These are phyloP conservation scores for Paxillus involutus DNA, from an alignment of 768 basidiomycete genomes.

Conservation along the genomic window DNA sequence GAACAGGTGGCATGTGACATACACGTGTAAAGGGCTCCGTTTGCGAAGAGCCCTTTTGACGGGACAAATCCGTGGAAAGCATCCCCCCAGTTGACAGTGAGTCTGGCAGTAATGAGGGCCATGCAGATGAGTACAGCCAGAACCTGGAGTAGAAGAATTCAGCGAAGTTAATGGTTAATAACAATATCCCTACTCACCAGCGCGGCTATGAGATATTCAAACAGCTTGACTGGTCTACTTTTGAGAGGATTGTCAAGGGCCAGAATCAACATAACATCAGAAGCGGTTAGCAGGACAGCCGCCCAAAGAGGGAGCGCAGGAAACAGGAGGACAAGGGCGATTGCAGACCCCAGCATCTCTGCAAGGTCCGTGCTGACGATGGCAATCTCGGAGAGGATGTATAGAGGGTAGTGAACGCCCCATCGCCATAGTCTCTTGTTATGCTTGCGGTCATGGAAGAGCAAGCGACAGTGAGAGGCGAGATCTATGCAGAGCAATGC, in stretches of 20 bases:
- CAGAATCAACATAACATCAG: slow-evolving; percentile 71
- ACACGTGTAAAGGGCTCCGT: slow-evolving; percentile 67
- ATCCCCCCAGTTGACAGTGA: slow-evolving; percentile 67
- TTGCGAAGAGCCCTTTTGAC: slow-evolving; percentile 57
- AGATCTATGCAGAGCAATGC: slow-evolving; percentile 41
- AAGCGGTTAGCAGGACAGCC: slow-evolving; percentile 64
- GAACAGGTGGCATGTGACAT: slow-evolving; percentile 19
- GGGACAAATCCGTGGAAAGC: slow-evolving; percentile 80
- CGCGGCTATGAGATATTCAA: slow-evolving; percentile 62
- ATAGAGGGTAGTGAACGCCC: slow-evolving; percentile 64
- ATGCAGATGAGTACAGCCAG: slow-evolving; percentile 78
- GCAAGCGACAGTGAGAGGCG: slow-evolving; percentile 62
- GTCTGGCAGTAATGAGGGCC: slow-evolving; percentile 69
- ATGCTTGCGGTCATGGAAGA: slow-evolving; percentile 63
- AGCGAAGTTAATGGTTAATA: background rate
- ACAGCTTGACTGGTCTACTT: slow-evolving; percentile 63
- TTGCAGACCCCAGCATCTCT: slow-evolving; percentile 80
- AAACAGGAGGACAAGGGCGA: slow-evolving; percentile 75
- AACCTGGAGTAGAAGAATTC: slow-evolving; percentile 38
- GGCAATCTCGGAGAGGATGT: slow-evolving; percentile 63
- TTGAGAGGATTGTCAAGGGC: slow-evolving; percentile 69
- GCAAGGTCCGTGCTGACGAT: slow-evolving; percentile 80
- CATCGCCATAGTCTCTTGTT: slow-evolving; percentile 57
- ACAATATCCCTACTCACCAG: slow-evolving; percentile 43
- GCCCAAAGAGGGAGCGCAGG: slow-evolving; percentile 69